These are phyloP conservation scores for Cryptococcus deneoformans DNA, from an alignment of 1,284 basidiomycete genomes.

Conservation along the genomic window DNA sequence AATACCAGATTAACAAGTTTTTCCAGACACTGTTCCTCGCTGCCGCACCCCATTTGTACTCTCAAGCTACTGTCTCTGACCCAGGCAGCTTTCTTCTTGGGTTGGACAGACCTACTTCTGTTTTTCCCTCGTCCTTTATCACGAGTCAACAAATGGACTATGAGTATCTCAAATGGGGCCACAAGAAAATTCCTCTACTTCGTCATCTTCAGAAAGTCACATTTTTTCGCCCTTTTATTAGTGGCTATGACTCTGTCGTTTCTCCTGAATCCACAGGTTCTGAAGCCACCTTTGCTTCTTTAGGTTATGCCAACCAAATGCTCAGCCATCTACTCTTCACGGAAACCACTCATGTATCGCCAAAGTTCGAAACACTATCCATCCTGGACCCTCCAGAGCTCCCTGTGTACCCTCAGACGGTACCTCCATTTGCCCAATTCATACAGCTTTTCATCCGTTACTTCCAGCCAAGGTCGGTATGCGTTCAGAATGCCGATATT, in stretches of 20 bases:
- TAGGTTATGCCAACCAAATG: not conserved
- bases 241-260: not conserved
- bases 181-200: slow-evolving; percentile 1
- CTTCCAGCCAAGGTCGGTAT: not conserved
- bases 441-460: not conserved
- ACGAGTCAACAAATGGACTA: slow-evolving; percentile 1
- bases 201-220: not conserved
- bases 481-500: not conserved
- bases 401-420: not conserved
- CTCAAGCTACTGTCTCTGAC: not conserved
- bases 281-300: not conserved
- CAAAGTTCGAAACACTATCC: not conserved
- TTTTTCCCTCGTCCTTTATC: not conserved
- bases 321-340: not conserved
- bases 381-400: not conserved
- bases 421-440: not conserved
- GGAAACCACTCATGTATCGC: not conserved
- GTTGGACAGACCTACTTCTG: not conserved
- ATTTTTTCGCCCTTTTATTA: not conserved
- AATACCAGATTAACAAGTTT: not conserved
- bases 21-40: not conserved
- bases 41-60: not conserved
- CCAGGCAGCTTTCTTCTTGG: not conserved
- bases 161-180: not conserved
- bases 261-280: not conserved